Percentiles rank a stretch among this genome's conserved stretches.
Conservation (phyloP, 495 filamentous ascomycete species). For the Bathelium albidoporum region DNA sequence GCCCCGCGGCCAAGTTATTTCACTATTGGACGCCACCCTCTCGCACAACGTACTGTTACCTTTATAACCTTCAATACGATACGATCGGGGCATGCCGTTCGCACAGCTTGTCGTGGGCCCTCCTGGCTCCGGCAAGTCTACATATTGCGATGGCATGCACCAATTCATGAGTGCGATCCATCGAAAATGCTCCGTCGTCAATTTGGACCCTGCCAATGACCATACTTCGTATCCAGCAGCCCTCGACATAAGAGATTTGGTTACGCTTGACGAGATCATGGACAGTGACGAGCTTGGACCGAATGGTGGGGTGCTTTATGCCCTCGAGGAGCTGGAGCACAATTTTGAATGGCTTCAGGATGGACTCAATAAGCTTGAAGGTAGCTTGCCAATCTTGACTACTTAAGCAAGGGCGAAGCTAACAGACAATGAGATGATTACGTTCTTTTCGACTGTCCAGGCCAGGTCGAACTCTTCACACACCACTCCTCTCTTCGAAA, state of each 20-base stretch:
- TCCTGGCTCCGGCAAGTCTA: slow-evolving; percentile 90
- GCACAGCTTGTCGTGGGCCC: slow-evolving; percentile 82
- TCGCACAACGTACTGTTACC: too few relatives aligned
- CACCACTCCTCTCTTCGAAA: slow-evolving; percentile 84
- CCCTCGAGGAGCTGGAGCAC: slow-evolving; percentile 85
- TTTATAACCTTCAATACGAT: too few relatives aligned
- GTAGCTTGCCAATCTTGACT: slow-evolving; percentile 5
- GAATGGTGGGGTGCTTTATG: slow-evolving; percentile 86
- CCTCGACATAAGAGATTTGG: slow-evolving; percentile 78
- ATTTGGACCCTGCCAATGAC: slow-evolving; percentile 96
- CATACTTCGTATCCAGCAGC: slow-evolving; percentile 67
- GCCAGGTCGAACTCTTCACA: slow-evolving; percentile 93
- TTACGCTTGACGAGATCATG: slow-evolving; percentile 92
- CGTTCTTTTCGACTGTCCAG: slow-evolving; percentile 89
- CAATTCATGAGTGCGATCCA: slow-evolving; percentile 94
- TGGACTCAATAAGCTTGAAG: slow-evolving; percentile 33
- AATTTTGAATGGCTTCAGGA: slow-evolving; percentile 85
- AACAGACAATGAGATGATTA: slow-evolving; percentile 59
- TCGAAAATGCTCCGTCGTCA: slow-evolving; percentile 86
- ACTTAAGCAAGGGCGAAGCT: not conserved
- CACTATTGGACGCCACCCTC: too few relatives aligned
- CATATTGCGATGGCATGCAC: slow-evolving; percentile 97
- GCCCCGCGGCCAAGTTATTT: too few relatives aligned
- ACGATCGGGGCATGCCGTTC: slow-evolving; percentile 50
- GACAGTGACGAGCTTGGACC: slow-evolving; percentile 81